These are phyloP conservation scores for Vanderwaltozyma yarrowii DNA, from an alignment of 805 yeast genomes.

Conservation along the genomic window DNA sequence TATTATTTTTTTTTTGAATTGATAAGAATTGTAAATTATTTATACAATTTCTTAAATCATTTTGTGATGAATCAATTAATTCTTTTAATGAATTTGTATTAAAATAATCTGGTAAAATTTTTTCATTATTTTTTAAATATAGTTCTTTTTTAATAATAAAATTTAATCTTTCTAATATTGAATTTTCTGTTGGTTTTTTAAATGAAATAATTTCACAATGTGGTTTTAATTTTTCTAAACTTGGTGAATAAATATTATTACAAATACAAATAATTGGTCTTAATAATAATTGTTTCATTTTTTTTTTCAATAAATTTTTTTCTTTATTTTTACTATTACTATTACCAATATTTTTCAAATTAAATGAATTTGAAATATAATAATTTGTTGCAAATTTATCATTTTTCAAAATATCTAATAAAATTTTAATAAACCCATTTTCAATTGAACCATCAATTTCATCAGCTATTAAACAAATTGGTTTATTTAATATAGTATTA, in stretches of 20 bases:
- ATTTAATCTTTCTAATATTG: constrained; percentile 37
- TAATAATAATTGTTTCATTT: constrained; percentile 37
- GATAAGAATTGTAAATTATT: constrained; percentile 65
- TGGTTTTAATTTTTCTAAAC: constrained; percentile 65
- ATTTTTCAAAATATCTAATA: constrained; percentile 46
- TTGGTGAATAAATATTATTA: constrained; percentile 70
- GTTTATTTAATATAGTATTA: constrained; percentile 56
- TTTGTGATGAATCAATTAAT: constrained; percentile 59
- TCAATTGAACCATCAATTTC: constrained; percentile 81
- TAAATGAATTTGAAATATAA: constrained; percentile 11
- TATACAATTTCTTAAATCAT: constrained; percentile 78
- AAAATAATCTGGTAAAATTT: constrained; percentile 14
- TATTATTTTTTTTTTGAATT: neutral
- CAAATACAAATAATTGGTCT: constrained; percentile 91
- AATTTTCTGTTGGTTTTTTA: constrained; percentile 43
- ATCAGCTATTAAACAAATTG: constrained; percentile 77
- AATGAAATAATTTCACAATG: constrained; percentile 63
- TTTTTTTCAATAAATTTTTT: constrained; percentile 24
- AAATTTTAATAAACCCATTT: constrained; percentile 45
- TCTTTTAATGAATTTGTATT: constrained; percentile 47
- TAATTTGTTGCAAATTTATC: constrained; percentile 44
- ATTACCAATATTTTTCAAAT: constrained; percentile 3
- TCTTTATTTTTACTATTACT: constrained; percentile 6
- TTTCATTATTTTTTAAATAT: neutral
- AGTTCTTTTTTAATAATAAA: constrained; percentile 50